phyloP scores from a whole-genome alignment of 225 moss, liverwort and hornwort species.

The Rhytidiadelphus loreus region DNA sequence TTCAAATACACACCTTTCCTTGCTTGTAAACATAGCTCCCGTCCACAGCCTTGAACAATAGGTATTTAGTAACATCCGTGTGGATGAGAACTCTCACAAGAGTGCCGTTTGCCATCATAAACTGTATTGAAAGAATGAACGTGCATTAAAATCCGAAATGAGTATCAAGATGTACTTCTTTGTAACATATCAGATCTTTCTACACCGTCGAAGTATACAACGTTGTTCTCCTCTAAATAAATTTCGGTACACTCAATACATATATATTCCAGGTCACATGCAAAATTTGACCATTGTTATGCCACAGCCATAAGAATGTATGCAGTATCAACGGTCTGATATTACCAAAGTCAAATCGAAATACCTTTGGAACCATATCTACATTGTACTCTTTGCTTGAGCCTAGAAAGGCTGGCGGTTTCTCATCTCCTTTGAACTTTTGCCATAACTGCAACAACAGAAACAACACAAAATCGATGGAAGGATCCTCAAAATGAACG shows the following conservation, averaged over 20 bases:
- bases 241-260: not conserved
- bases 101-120: conserved; percentile 95
- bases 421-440: conserved; percentile 54
- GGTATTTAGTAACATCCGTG: conserved; percentile 87
- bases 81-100: conserved; percentile 91
- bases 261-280: not conserved
- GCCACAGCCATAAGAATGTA: not conserved
- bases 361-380: conserved; percentile 87
- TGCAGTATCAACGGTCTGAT: not conserved
- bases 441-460: conserved; percentile 48
- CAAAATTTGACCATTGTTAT: not conserved
- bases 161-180: not conserved
- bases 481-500: not conserved
- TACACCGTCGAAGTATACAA: not conserved
- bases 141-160: not conserved
- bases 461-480: not conserved
- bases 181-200: not conserved
- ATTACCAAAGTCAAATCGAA: not conserved
- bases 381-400: conserved; percentile 92
- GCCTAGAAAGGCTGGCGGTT: conserved; percentile 66
- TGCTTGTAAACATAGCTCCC: conserved; percentile 92
- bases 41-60: conserved; percentile 88
- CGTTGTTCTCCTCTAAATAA: not conserved
- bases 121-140: conserved; percentile 23
- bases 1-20: conserved; percentile 53